Evolutionary conservation across 306 rosid species (phyloP), one percentile per base, ranked within the genome.

Genomic region (Cicer pinnatifidum): DNA sequence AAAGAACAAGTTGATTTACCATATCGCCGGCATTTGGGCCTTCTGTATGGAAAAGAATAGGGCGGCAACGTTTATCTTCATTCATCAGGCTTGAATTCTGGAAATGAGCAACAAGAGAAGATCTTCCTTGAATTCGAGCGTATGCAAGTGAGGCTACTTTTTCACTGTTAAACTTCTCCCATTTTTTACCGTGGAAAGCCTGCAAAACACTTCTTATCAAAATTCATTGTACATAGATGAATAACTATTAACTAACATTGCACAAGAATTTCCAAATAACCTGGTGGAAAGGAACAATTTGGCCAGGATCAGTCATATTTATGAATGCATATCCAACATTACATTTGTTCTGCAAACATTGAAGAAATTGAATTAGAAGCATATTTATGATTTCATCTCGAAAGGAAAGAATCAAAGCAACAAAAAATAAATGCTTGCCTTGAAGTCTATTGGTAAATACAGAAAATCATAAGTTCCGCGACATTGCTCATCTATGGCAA

Each of bases 151-250:
- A 75, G 3, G 97, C 97, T 73, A 91, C 97, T 86, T 91, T 91
- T 83, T 89, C 97, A 71, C 97, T 91, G 85, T 91, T 89, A 35
- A 91, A 91, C 84, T 91, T 91, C 88, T 91, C 97, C 97, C 97
- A 91, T 60, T 89, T 91, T 74, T 91, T 91, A 28, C 97, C 97
- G 58, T 89, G 80, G 77, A 91, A 91, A 72, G 94, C 90, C 97
- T 91, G 88, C 74, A 81, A 20, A 43, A 76, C n/a, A 47, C 39
- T 73, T 23, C 46, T 53, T 46, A 61, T 64, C 43, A 23, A 6
- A 59, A 59, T 5, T 79, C 59, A 52, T n/a, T 51, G 40, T 47
- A 46, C 70, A 65, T n/a, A 44, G 52, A 78, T 67, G 46, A 75
- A 59, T 71, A 38, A 41, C 70, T 46, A 45, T 50, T 50, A 73